Base-by-base conservation (phyloP, 1,284 basidiomycete species). In the Testicularia cyperi region DNA sequence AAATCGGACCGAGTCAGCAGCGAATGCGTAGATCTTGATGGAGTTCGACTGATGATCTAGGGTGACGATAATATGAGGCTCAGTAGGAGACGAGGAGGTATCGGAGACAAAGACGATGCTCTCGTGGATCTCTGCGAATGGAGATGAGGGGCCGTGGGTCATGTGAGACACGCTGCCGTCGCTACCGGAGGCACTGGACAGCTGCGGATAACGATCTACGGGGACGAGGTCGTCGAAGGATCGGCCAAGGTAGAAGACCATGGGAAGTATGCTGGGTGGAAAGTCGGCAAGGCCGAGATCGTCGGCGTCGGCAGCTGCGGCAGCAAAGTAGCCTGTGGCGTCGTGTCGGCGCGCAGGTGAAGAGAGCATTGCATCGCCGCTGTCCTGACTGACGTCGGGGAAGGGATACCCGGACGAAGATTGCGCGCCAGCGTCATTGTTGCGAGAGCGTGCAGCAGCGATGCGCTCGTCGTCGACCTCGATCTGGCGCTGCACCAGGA, bases 231-330 rank as follows among this genome's bases (percentile, higher is more conserved):
- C 65, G 31, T 72, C 67, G 27, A 68, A 62, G 32, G 55, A 60
- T 18, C 64, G 44, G 1, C 65, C 53, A 5, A 75, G 48, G 30
- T 68, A 70, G 43, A 68, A 72, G 25, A 65, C 67, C 34, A 52
- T 58, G 1, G 72, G 62, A 7, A 68, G 28, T 3, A 60, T 43
- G 6, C 38, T 40, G 4, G 49, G 20, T 2, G 47, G 33, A 18
- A 38, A 32, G 2, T 51, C 48, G 3, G 36, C 49, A 9, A 42
- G 43, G 3, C 34, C 44, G 5, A 53, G 44, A 8, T 54, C 36
- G 20, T 16, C 33, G n/a, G 49, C 51, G 22, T 49, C 44, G 22
- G 54, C 33, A 14, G 40, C 33, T 4, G 53, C 34, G 10, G 44
- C 47, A 7, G 42, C 31, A 34, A 27, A 41, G 36, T 60, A 44